These are phyloP conservation scores for Colletotrichum sp. DNA, from an alignment of 2,329 filamentous ascomycete genomes.

Conservation along the genomic window DNA sequence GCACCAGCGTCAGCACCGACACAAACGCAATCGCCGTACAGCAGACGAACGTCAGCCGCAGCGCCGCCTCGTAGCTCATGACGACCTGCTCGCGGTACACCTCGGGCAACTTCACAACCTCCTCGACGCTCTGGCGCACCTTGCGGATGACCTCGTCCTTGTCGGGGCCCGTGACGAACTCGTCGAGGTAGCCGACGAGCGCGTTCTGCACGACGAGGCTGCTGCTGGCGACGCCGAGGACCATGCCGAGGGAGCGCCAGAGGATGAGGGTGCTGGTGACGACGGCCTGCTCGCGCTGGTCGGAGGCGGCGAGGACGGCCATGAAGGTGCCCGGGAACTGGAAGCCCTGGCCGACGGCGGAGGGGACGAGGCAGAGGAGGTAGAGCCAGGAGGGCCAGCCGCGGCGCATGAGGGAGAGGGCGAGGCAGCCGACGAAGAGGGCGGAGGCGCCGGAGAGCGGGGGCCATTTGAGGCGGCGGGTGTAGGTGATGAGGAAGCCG, in stretches of 20 bases:
- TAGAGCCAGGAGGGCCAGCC: constrained; percentile 58
- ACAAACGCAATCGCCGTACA: constrained; percentile 52
- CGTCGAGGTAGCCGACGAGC: constrained; percentile 63
- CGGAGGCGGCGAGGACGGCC: constrained; percentile 63
- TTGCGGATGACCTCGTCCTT: constrained; percentile 59
- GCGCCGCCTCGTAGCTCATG: constrained; percentile 55
- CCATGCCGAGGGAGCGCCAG: constrained; percentile 73
- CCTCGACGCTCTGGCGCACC: constrained; percentile 61
- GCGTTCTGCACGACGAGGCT: constrained; percentile 78
- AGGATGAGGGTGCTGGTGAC: constrained; percentile 74
- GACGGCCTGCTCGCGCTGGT: constrained; percentile 68
- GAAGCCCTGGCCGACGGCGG: constrained; percentile 65
- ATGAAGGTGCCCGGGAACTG: constrained; percentile 70
- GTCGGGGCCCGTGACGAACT: constrained; percentile 61
- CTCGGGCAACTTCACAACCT: constrained; percentile 48
- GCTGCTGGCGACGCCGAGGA: constrained; percentile 75
- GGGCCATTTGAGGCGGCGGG: constrained; percentile 64
- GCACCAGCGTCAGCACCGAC: constrained; percentile 51
- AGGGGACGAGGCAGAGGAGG: constrained; percentile 61
- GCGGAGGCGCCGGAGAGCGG: constrained; percentile 54
- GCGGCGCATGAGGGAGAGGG: constrained; percentile 54
- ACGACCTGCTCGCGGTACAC: constrained; percentile 60
- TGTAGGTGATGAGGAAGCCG: constrained; percentile 67
- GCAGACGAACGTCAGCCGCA: constrained; percentile 51
- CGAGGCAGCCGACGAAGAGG: constrained; percentile 55